phyloP scores from a whole-genome alignment of 2,329 filamentous ascomycete species.

The Neofusicoccum umdonicola region DNA sequence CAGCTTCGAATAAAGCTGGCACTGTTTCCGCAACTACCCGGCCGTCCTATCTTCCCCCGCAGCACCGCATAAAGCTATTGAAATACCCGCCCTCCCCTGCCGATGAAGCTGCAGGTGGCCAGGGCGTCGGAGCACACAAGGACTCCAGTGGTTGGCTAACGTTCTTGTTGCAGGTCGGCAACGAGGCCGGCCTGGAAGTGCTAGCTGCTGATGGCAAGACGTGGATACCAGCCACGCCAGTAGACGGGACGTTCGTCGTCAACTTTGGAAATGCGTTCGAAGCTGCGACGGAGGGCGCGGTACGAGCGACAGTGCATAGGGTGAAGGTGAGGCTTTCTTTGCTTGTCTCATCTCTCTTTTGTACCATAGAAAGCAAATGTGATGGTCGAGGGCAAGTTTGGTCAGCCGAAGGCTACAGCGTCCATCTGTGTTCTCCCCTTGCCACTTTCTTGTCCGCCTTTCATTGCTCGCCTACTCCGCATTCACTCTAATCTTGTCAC shows the following conservation, averaged over 20 bases:
- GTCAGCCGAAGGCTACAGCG: too few relatives aligned
- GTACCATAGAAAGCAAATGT: too few relatives aligned
- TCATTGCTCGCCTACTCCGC: too few relatives aligned
- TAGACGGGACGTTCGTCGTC: constrained; percentile 54
- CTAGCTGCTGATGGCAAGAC: constrained; percentile 44
- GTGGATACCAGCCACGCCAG: constrained; percentile 52
- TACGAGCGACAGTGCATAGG: constrained; percentile 52
- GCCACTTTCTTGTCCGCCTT: too few relatives aligned
- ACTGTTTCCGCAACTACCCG: neutral
- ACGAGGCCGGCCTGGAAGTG: constrained; percentile 53
- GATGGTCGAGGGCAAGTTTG: too few relatives aligned
- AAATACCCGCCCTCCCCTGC: constrained; percentile 47
- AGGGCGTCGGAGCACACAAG: constrained; percentile 63
- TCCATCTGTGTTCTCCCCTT: too few relatives aligned
- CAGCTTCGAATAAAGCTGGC: neutral
- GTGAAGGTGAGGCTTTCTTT: constrained; percentile 25
- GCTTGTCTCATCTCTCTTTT: neutral
- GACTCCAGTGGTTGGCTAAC: constrained; percentile 65
- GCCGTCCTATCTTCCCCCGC: constrained; percentile 31
- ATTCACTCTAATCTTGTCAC: too few relatives aligned
- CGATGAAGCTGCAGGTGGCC: constrained; percentile 23
- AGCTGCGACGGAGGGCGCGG: constrained; percentile 54
- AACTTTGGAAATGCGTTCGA: constrained; percentile 61
- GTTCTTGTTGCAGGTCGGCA: constrained; percentile 60
- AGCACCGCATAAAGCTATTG: constrained; percentile 60